Evolutionary conservation across 108 stramenopile species (phyloP).

Genomic region (Tribonema minus): DNA sequence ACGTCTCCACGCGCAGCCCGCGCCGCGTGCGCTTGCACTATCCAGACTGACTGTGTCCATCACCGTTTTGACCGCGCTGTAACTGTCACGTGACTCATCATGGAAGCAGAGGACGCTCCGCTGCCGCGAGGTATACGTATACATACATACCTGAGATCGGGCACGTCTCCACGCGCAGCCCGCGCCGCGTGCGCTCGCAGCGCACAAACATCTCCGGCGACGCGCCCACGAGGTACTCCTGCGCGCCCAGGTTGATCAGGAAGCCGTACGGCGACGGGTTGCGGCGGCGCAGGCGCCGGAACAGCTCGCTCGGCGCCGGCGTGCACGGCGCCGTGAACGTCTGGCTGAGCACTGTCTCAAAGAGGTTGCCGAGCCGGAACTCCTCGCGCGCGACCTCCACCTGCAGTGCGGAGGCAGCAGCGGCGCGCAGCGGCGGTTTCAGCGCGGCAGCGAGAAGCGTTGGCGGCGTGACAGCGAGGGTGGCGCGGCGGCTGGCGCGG

Average conservation of each 20-base stretch:
- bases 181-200: slow-evolving; percentile 75
- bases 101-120: too few species aligned
- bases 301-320: slow-evolving; percentile 69
- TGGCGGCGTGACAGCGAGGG: too few species aligned
- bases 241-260: slow-evolving; percentile 79
- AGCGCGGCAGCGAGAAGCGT: too few species aligned
- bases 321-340: slow-evolving; percentile 68
- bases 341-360: slow-evolving; percentile 91
- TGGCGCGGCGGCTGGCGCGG: too few species aligned
- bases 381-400: slow-evolving; percentile 83
- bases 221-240: slow-evolving; percentile 90
- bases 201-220: slow-evolving; percentile 98
- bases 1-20: slow-evolving; percentile 89
- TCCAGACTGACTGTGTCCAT: too few species aligned
- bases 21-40: slow-evolving; percentile 78
- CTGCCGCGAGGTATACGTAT: too few species aligned
- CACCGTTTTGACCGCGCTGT: too few species aligned
- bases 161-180: slow-evolving; percentile 91
- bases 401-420: slow-evolving; percentile 45
- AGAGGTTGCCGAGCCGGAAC: slow-evolving; percentile 90
- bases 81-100: too few species aligned
- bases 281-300: slow-evolving; percentile 74
- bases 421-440: too few species aligned
- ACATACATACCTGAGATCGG: too few species aligned
- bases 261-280: slow-evolving; percentile 97